Base-by-base conservation (phyloP, 805 yeast species). In the Teunomyces barrocoloradensis region DNA sequence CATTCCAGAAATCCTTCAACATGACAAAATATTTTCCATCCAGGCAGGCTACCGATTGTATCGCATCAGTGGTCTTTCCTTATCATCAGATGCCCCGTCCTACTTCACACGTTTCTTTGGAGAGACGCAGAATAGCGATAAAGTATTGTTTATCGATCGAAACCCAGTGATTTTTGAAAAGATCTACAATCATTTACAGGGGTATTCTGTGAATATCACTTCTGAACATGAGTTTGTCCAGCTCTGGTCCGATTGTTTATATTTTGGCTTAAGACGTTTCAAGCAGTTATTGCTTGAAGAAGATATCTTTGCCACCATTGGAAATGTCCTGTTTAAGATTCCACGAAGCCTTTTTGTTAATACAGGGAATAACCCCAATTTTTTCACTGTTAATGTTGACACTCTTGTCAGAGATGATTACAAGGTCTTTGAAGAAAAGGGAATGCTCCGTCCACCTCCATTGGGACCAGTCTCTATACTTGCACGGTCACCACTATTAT, bases 11-110 rank as follows among this genome's bases (percentile, higher is more conserved):
- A 56, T 81, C 3, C 70, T 89, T 21, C 92, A 94, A 0, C 87
- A 82, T 55, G 86, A 83, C 37, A 78, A 74, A 48, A 80, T 87
- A 65, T 89, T 77, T 65, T 73, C 82, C 13, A 75, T 89, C 21
- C 88, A 84, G 59, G 81, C 89, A 10, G 96, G 96, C 0, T 76
- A 73, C 35, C 73, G 72, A 52, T 53, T 80, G 21, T 89, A 83
- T 63, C 70, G 74, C n/a, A 55, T 85, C 13, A 83, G 89, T 58
- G 96, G 96, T 0, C 91, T 94, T 0, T 88, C 96, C 2, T 66
- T 90, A 33, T 85, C 89, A 21, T 86, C 87, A 2, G 97, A 90
- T 66, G 84, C 85, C 0, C 97, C 97, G 0, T 87, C 95, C 4
- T 89, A 87, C 61, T 91, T 90, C 70, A 89, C 97, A 2, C 72